Conservation (phyloP, 2,329 filamentous ascomycete genomes). For the Hansfordia pulvinata region DNA sequence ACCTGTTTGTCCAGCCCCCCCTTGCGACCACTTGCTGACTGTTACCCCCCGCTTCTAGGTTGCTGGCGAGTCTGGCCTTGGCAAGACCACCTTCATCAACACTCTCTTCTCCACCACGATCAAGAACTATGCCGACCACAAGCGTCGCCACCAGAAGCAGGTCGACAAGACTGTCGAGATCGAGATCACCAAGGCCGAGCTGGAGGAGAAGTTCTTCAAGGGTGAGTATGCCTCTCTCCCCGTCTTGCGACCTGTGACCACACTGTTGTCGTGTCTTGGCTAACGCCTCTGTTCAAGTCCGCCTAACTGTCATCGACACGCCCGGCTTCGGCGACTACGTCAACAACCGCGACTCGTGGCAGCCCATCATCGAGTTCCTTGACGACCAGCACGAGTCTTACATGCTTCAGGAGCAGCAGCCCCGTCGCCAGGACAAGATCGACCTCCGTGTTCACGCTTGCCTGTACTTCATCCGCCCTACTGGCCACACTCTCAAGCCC, state of each 20-base stretch:
- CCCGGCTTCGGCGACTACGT: slow-evolving; percentile 99
- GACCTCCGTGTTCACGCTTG: slow-evolving; percentile 97
- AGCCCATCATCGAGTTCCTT: slow-evolving; percentile 99
- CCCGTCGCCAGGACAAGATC: slow-evolving; percentile 95
- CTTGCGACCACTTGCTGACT: slow-evolving; percentile 11
- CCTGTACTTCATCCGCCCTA: slow-evolving; percentile 97
- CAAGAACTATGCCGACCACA: slow-evolving; percentile 99
- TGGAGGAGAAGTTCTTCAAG: slow-evolving; percentile 99
- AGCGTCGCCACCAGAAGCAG: slow-evolving; percentile 98
- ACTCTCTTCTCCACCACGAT: slow-evolving; percentile 99
- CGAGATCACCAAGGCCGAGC: slow-evolving; percentile 98
- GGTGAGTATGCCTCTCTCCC: slow-evolving; percentile 36
- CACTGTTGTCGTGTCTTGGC: not conserved
- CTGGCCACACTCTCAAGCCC: slow-evolving; percentile 95
- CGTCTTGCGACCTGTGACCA: slow-evolving; percentile 6
- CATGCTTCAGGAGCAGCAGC: slow-evolving; percentile 99
- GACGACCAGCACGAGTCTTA: slow-evolving; percentile 99
- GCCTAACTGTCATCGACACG: slow-evolving; percentile 96
- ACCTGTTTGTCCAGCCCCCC: too few relatives aligned
- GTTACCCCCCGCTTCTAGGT: slow-evolving; percentile 40
- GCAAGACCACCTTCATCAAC: slow-evolving; percentile 99
- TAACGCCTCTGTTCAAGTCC: slow-evolving; percentile 47
- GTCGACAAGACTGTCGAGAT: slow-evolving; percentile 99
- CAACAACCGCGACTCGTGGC: slow-evolving; percentile 99
- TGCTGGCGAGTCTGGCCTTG: slow-evolving; percentile 93